These are phyloP conservation scores for Tulasnella sp. DNA, from an alignment of 768 basidiomycete species.

Conservation along the genomic window DNA sequence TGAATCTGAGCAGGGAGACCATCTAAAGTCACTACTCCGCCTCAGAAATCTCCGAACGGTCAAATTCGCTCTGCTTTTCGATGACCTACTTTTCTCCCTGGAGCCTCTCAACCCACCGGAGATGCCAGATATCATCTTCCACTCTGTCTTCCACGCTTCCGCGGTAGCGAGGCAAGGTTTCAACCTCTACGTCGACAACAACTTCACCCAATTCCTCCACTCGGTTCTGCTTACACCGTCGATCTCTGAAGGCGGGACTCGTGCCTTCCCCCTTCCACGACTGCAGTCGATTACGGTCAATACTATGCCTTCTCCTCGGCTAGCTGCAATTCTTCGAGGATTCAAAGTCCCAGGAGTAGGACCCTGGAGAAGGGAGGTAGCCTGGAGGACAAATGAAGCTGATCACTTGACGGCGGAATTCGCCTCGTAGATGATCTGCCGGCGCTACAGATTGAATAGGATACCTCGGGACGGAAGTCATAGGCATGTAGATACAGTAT, in stretches of 20 bases:
- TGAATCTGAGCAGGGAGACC: neutral
- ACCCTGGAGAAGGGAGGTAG: neutral
- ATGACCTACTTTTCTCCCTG: conserved; percentile 10
- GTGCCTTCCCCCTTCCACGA: neutral
- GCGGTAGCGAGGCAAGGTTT: neutral
- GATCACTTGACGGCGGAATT: neutral
- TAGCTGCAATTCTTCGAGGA: neutral
- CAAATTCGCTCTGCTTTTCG: conserved; percentile 8
- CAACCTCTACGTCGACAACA: neutral
- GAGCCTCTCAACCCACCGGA: neutral
- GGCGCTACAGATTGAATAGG: neutral
- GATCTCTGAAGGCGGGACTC: neutral
- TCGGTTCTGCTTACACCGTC: neutral
- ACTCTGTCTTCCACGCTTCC: neutral
- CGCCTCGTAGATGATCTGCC: neutral
- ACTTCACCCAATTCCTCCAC: neutral
- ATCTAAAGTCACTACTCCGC: neutral
- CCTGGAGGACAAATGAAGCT: neutral
- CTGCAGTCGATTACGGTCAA: neutral
- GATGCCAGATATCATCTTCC: neutral
- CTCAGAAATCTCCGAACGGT: conserved; percentile 4
- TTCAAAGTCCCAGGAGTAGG: neutral
- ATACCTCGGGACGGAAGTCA: neutral
- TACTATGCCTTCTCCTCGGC: neutral
- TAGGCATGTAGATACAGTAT: neutral